Base-by-base conservation (phyloP, 371 early-diverging fungal genomes). In the Apophysomyces sp. region DNA sequence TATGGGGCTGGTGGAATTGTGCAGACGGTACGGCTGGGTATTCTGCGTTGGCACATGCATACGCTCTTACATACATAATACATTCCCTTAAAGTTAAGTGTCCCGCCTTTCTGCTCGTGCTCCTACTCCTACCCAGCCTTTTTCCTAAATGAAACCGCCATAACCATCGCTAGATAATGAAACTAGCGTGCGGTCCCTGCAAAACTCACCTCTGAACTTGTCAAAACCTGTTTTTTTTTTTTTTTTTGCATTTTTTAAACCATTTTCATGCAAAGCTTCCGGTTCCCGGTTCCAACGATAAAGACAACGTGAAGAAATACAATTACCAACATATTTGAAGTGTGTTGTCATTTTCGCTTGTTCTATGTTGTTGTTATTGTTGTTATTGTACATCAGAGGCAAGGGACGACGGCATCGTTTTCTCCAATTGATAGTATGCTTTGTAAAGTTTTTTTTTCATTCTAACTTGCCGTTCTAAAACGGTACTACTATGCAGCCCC, bases 21-120 rank as follows among this genome's bases (percentile, higher is more conserved):
- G 49, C 49, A n/a, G 21, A 44, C 49, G 24, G 21, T 18, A 9
- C 6, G 49, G 6, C 21, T 44, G n/a, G 49, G 11, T 21, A 0
- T 21, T 44, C 18, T 44, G 16, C 24, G 7, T 44, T 44, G 49
- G 49, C 49, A 44, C 49, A 44, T 44, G 49, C 21, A 44, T 18
- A 21, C 11, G 21, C 49, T 9, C 49, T 44, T 44, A 44, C 44
- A 21, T 44, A 44, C 49, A 44, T 44, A 44, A 11, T n/a, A 34
- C 11, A 37, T 44, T 44, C 49, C 49, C 49, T 21, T 44, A 44
- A 44, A 3, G 11, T 34, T n/a, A 18, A 21, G 8, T 21, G 24
- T 44, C 49, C 49, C 49, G 49, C 49, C 49, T 44, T 21, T 44
- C 49, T 44, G 49, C 49, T 44, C 21, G 49, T 44, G 49, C 21